Base-by-base conservation (phyloP, 2,329 filamentous ascomycete species). In the Fusarium nelsonii region DNA sequence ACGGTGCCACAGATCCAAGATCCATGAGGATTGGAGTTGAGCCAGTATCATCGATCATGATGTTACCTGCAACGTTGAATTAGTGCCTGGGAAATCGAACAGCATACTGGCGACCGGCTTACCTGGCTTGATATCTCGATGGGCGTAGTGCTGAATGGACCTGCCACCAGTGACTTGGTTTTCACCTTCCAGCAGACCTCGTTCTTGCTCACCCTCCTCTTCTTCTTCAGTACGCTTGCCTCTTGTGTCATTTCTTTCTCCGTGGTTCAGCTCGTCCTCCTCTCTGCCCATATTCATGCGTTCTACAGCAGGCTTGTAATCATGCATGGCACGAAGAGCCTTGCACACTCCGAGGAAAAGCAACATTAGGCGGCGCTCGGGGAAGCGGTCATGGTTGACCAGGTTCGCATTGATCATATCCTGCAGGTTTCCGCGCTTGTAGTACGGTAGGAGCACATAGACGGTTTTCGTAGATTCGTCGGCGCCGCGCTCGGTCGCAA, bases 331-430 rank as follows among this genome's bases (percentile, higher is more conserved):
- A 77, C 91, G 91, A 63, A 99, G 82, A 43, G 93, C 96, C 74
- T 90, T 89, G 79, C 95, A 97, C 4, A 99, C 94, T 16, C 96
- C 96, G 41, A 97, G 83, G 79, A 99, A 97, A 63, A 99, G 81
- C 61, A 90, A 84, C 94, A 98, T 95, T 66, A 99, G 84, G 74
- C 91, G 87, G 77, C 90, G 88, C 82, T 98, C 95, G 1, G 95
- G 94, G 75, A 99, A 98, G 52, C 86, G 87, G 37, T 92, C 92
- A 78, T 97, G 93, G 80, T 98, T 98, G 80, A 99, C 95, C 56
- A 98, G 84, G 81, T 99, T 99, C 69, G 96, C 95, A 80, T 99
- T 99, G 84, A 99, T 98, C 77, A 97, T 91, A 81, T 99, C 96
- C 82, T 99, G 96, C 37, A 99, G 86, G 79, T 99, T 99, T 15